Conservation (phyloP, 768 basidiomycete genomes). For the Mrakia hoshinonis region DNA sequence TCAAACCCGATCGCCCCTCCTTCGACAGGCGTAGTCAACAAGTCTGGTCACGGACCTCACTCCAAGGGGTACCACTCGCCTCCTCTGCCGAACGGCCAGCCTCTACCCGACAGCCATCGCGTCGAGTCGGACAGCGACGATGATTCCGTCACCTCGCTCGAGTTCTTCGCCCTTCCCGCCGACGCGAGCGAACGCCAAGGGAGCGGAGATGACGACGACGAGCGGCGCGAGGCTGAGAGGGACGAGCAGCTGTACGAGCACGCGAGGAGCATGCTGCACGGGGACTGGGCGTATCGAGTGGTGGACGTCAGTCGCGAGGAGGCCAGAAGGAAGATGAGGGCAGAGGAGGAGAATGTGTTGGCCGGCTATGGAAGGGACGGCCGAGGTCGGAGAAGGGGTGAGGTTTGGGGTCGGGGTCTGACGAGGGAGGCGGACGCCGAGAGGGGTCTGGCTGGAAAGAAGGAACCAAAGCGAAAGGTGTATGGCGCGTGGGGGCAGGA, state of each 20-base stretch:
- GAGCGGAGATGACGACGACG: neutral
- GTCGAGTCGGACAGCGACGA: conserved; percentile 61
- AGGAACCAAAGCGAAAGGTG: neutral
- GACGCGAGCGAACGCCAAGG: neutral
- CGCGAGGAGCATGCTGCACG: conserved; percentile 71
- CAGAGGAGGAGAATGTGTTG: conserved; percentile 76
- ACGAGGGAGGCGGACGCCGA: conserved; percentile 33
- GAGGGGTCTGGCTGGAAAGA: conserved; percentile 28
- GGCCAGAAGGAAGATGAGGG: conserved; percentile 60
- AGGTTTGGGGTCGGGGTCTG: conserved; percentile 25
- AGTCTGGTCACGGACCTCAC: conserved; percentile 22
- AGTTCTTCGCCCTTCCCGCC: conserved; percentile 3
- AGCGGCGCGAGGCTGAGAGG: conserved; percentile 40
- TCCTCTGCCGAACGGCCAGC: neutral
- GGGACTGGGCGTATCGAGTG: conserved; percentile 50
- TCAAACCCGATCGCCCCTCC: neutral
- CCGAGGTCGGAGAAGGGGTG: conserved; percentile 34
- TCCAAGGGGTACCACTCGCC: conserved; percentile 11
- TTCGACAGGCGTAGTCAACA: conserved; percentile 10
- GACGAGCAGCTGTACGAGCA: conserved; percentile 64
- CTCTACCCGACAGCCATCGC: conserved; percentile 49
- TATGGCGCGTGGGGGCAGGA: conserved; percentile 17
- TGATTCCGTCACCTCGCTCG: conserved; percentile 32
- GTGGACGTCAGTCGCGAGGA: conserved; percentile 35
- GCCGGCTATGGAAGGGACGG: conserved; percentile 53